These are phyloP conservation scores for Penicillium psychrofluorescens DNA, from an alignment of 495 filamentous ascomycete species.

Conservation along the genomic window DNA sequence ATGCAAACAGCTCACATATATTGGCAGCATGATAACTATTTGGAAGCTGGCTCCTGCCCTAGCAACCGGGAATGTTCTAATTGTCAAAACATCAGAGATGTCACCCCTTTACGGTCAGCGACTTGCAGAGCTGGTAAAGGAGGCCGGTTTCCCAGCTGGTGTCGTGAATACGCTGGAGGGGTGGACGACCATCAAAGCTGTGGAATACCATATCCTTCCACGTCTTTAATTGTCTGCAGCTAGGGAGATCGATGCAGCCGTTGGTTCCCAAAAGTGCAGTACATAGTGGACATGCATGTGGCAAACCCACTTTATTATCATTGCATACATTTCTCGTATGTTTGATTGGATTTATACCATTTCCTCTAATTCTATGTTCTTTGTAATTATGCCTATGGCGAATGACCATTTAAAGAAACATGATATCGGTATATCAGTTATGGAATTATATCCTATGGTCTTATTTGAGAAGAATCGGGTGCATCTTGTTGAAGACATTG, in stretches of 20 bases:
- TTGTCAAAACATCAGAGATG: slow-evolving; percentile 87
- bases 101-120: slow-evolving; percentile 87
- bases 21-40: slow-evolving; percentile 58
- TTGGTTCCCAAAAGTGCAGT: no score
- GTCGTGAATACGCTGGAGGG: slow-evolving; percentile 58
- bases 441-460: no score
- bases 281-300: no score
- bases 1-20: no score
- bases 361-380: not conserved
- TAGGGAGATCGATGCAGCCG: no score
- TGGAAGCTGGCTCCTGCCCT: slow-evolving; percentile 51
- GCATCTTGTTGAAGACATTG: slow-evolving; percentile 47
- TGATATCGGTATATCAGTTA: no score
- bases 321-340: not conserved
- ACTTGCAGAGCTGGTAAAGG: slow-evolving; percentile 67
- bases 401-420: no score
- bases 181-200: slow-evolving; percentile 18
- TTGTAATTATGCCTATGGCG: no score
- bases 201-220: slow-evolving; percentile 17
- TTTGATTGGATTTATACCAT: not conserved
- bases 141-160: slow-evolving; percentile 83
- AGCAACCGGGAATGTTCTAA: slow-evolving; percentile 53
- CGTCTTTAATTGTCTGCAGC: slow-evolving; percentile 1
- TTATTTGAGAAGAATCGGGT: slow-evolving; percentile 9
- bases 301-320: no score